Evolutionary conservation across 495 filamentous ascomycete genomes (phyloP).

Genomic region (Glarea lozoyensis): DNA sequence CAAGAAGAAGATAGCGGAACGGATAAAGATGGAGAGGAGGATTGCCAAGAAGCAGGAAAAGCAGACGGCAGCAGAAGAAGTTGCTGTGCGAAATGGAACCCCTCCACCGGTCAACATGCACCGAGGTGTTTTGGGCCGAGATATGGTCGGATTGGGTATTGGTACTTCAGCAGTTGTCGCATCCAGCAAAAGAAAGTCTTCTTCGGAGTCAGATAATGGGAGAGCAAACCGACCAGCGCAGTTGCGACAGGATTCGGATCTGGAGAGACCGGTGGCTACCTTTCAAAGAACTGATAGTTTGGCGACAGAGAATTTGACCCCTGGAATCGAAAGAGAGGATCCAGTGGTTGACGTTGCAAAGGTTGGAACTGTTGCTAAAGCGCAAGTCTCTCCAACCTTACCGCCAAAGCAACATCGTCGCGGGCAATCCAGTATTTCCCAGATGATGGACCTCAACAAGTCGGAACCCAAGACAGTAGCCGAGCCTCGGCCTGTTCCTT

Average conservation of each 20-base stretch:
- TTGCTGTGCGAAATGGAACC: slow-evolving; percentile 30
- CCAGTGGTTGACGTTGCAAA: slow-evolving; percentile 35
- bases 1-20: slow-evolving; percentile 60
- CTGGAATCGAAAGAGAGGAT: slow-evolving; percentile 29
- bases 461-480: too few species aligned
- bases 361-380: slow-evolving; percentile 40
- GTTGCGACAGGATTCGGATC: slow-evolving; percentile 6
- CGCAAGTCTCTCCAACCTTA: slow-evolving; percentile 45
- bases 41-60: slow-evolving; percentile 63
- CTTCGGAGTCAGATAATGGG: slow-evolving; percentile 28
- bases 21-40: slow-evolving; percentile 58
- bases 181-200: slow-evolving; percentile 35
- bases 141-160: slow-evolving; percentile 33
- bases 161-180: slow-evolving; percentile 38
- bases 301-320: slow-evolving; percentile 21
- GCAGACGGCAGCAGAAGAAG: slow-evolving; percentile 39
- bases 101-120: slow-evolving; percentile 44
- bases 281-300: slow-evolving; percentile 13
- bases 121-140: slow-evolving; percentile 44
- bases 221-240: slow-evolving; percentile 17
- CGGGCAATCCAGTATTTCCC: slow-evolving; percentile 43
- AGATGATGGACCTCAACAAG: slow-evolving; percentile 38
- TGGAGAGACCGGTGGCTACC: slow-evolving; percentile 5
- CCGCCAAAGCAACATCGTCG: slow-evolving; percentile 43
- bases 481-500: slow-evolving; percentile 5